Conservation (phyloP, 306 rosid species). For the Hippophae gyantsensis region DNA sequence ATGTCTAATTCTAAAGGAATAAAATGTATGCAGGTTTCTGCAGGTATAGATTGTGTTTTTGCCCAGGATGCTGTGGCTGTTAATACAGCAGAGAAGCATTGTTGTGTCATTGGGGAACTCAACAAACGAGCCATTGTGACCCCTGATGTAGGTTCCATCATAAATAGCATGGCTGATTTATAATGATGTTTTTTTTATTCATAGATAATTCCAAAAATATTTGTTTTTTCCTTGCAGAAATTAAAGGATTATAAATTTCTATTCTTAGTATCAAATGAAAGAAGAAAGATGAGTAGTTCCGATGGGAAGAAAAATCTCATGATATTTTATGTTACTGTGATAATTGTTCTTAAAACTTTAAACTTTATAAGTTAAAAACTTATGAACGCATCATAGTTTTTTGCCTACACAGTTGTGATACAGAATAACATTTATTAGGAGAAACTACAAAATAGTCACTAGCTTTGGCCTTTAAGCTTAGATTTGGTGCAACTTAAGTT, state of each 20-base stretch:
- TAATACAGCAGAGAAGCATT: conserved; percentile 46
- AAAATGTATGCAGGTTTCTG: conserved; percentile 47
- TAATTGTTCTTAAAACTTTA: neutral
- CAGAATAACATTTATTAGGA: conserved; percentile 3
- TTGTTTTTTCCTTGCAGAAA: neutral
- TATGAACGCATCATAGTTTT: neutral
- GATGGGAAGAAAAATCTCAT: neutral
- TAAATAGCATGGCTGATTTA: conserved; percentile 32
- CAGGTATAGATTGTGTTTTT: conserved; percentile 62
- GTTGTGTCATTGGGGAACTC: conserved; percentile 56
- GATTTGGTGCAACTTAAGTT: conserved; percentile 22
- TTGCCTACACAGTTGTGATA: neutral
- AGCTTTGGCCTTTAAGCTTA: conserved; percentile 9
- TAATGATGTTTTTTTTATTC: conserved; percentile 28
- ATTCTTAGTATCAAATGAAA: neutral
- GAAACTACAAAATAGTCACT: neutral
- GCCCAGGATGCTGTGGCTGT: conserved; percentile 59
- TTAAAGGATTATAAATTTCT: neutral
- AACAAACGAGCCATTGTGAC: conserved; percentile 47
- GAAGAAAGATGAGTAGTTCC: conserved; percentile 8
- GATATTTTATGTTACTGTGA: neutral
- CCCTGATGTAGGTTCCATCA: conserved; percentile 50
- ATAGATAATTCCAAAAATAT: neutral
- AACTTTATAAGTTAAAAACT: too few relatives aligned
- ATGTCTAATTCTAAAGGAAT: conserved; percentile 2